Conservation (phyloP, 129 eudicot genomes). For the Helianthus annuus region HanXRQr2.0-SUNRISE NC_035448.2:158202309-158202808, state of each 20-base stretch:
- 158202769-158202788: not conserved
- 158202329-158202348: too few relatives aligned
- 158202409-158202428: too few relatives aligned
- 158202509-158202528: not conserved
- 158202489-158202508: conserved; percentile 18
- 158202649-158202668: too few relatives aligned
- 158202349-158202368: too few relatives aligned
- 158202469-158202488: not conserved
- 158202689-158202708: conserved; percentile 6
- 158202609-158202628: not conserved
- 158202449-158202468: not conserved
- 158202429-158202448: not conserved
- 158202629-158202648: not conserved
- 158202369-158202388: too few relatives aligned
- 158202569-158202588: not conserved
- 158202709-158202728: not conserved
- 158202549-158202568: not conserved
- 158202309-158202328: too few relatives aligned
- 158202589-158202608: not conserved
- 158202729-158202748: not conserved
- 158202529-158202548: conserved; percentile 8
- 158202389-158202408: too few relatives aligned
- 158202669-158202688: not conserved
- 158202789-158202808: not conserved
- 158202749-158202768: not conserved